Evolutionary conservation across 352 stramenopile genomes (phyloP).

Genomic region (Pythium rishiriense): DNA sequence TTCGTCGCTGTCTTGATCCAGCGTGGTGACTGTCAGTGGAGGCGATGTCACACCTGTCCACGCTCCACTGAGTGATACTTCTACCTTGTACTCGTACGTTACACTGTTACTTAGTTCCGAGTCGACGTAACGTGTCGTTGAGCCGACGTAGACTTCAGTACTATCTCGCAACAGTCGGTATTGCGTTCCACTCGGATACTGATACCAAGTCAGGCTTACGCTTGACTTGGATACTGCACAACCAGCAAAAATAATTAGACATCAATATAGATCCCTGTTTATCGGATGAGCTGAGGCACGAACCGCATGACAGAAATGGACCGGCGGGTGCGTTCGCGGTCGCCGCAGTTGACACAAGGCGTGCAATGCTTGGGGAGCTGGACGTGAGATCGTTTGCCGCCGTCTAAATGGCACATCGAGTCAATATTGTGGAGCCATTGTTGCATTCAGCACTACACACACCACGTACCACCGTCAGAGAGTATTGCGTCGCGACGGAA

Average conservation of each 20-base stretch:
- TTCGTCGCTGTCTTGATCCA: slow-evolving; percentile 4
- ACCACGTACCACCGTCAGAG: slow-evolving; percentile 44
- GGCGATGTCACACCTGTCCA: slow-evolving; percentile 1
- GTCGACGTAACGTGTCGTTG: slow-evolving; percentile 18
- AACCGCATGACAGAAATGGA: slow-evolving; percentile 29
- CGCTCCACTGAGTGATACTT: slow-evolving; percentile 8
- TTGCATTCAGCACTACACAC: not conserved
- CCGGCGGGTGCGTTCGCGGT: slow-evolving; percentile 12
- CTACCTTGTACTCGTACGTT: slow-evolving; percentile 13
- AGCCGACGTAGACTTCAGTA: slow-evolving; percentile 19
- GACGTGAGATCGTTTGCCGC: slow-evolving; percentile 5
- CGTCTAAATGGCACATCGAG: not conserved
- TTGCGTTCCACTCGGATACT: slow-evolving; percentile 34
- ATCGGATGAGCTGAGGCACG: not conserved
- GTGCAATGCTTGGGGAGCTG: slow-evolving; percentile 8
- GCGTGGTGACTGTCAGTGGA: slow-evolving; percentile 5
- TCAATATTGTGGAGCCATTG: not conserved
- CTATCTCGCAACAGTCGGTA: slow-evolving; percentile 46
- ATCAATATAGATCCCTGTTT: not conserved
- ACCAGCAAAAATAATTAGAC: not conserved
- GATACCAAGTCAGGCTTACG: slow-evolving; percentile 46
- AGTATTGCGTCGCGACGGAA: slow-evolving; percentile 32
- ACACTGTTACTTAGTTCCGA: not conserved
- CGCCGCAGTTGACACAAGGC: slow-evolving; percentile 8
- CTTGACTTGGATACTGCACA: slow-evolving; percentile 34